A percentile compares a stretch with the other conserved stretches of the same genome.
These are phyloP conservation scores for Madurella mycetomatis DNA, from an alignment of 2,329 filamentous ascomycete genomes.

Conservation along the genomic window DNA sequence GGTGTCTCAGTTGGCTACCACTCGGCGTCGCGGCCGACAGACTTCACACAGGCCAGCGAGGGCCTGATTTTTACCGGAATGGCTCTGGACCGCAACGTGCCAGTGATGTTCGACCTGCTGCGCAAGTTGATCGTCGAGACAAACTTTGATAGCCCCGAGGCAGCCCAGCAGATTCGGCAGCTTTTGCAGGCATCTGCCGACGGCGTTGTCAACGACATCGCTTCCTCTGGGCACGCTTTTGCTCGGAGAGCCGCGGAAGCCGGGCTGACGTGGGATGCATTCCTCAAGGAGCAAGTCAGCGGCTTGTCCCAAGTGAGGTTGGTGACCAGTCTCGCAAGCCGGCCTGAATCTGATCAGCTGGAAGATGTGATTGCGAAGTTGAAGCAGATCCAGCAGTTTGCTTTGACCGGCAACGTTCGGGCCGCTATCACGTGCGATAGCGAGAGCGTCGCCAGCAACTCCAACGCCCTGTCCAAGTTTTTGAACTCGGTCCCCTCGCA, in stretches of 20 bases:
- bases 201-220: conserved; percentile 86
- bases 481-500: conserved; percentile 54
- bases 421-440: conserved; percentile 80
- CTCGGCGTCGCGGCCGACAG: conserved; percentile 69
- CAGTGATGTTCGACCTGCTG: conserved; percentile 84
- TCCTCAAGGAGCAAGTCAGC: conserved; percentile 75
- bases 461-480: conserved; percentile 67
- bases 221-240: conserved; percentile 82
- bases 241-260: conserved; percentile 81
- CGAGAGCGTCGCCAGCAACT: conserved; percentile 67
- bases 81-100: conserved; percentile 83
- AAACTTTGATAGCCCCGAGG: conserved; percentile 79
- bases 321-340: conserved; percentile 71
- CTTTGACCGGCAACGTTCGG: conserved; percentile 65
- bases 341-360: conserved; percentile 64
- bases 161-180: conserved; percentile 77
- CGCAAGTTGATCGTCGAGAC: conserved; percentile 78
- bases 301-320: conserved; percentile 89
- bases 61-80: conserved; percentile 81
- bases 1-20: conserved; percentile 83
- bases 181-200: conserved; percentile 82
- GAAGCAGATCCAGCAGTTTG: conserved; percentile 77
- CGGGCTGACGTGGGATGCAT: conserved; percentile 66
- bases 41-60: conserved; percentile 68
- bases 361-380: conserved; percentile 75